phyloP scores from a whole-genome alignment of 1,284 basidiomycete species.

The Pseudozyma hubeiensis region DNA sequence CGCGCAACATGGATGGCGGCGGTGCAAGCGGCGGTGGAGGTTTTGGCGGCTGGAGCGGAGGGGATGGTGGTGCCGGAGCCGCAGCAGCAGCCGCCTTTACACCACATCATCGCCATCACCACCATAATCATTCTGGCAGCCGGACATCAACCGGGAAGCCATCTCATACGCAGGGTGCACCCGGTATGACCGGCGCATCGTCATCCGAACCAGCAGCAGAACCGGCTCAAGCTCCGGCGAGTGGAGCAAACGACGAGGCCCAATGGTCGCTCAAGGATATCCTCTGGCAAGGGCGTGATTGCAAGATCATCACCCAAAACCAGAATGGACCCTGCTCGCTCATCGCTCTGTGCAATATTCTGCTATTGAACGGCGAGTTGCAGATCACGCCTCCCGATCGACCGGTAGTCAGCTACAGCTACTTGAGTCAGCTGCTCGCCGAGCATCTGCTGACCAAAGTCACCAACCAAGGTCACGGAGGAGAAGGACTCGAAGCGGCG shows the following conservation, averaged over 20 bases:
- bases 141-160: neutral
- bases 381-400: slow-evolving; percentile 73
- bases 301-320: slow-evolving; percentile 70
- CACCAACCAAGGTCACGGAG: slow-evolving; percentile 62
- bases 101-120: slow-evolving; percentile 7
- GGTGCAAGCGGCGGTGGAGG: slow-evolving; percentile 1
- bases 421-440: slow-evolving; percentile 82
- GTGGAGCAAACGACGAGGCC: slow-evolving; percentile 36
- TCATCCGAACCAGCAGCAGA: neutral
- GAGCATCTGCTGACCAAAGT: slow-evolving; percentile 77
- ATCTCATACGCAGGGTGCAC: neutral
- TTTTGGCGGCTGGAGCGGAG: slow-evolving; percentile 2
- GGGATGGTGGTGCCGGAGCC: slow-evolving; percentile 7
- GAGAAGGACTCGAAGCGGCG: slow-evolving; percentile 78
- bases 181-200: slow-evolving; percentile 1
- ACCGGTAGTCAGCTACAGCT: slow-evolving; percentile 81
- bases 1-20: slow-evolving; percentile 12
- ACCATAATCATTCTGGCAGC: neutral
- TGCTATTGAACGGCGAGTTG: slow-evolving; percentile 54
- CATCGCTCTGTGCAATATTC: slow-evolving; percentile 76
- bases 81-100: slow-evolving; percentile 10
- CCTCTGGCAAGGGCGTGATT: slow-evolving; percentile 45
- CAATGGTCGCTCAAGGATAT: slow-evolving; percentile 64
- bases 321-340: slow-evolving; percentile 81
- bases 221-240: neutral